phyloP scores from a whole-genome alignment of 2,329 filamentous ascomycete species.

The Aspergillus neotritici region DNA sequence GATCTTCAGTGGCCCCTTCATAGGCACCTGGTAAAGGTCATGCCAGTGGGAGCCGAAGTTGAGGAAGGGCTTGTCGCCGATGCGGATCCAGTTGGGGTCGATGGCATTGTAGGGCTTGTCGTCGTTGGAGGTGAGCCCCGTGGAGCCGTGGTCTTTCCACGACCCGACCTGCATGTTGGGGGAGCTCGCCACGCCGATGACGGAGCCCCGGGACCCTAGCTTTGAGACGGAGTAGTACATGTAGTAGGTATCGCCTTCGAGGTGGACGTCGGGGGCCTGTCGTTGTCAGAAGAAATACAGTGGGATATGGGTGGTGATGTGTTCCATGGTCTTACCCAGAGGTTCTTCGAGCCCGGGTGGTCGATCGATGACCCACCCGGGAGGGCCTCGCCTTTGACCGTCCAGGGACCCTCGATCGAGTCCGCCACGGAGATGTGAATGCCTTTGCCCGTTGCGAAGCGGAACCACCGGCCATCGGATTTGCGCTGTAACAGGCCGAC shows the following conservation, averaged over 20 bases:
- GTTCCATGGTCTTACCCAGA: slow-evolving; percentile 39
- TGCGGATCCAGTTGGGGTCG: slow-evolving; percentile 51
- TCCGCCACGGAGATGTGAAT: slow-evolving; percentile 45
- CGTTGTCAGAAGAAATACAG: not conserved
- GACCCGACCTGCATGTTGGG: slow-evolving; percentile 34
- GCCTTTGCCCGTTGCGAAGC: slow-evolving; percentile 49
- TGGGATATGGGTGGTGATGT: no score
- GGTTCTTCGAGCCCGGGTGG: slow-evolving; percentile 41
- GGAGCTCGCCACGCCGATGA: slow-evolving; percentile 55
- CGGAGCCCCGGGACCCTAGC: slow-evolving; percentile 56
- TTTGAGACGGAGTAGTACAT: slow-evolving; percentile 60
- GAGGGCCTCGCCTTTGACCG: slow-evolving; percentile 43
- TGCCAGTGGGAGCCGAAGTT: slow-evolving; percentile 68
- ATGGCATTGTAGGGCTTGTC: slow-evolving; percentile 54
- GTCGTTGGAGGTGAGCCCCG: slow-evolving; percentile 33
- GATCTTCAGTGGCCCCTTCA: slow-evolving; percentile 32
- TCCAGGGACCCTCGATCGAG: slow-evolving; percentile 47
- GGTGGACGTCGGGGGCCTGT: slow-evolving; percentile 59
- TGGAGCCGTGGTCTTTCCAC: slow-evolving; percentile 34
- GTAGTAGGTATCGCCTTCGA: slow-evolving; percentile 55
- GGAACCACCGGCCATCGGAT: slow-evolving; percentile 49
- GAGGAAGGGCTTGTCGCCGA: slow-evolving; percentile 42
- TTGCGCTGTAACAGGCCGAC: slow-evolving; percentile 45
- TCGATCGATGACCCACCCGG: slow-evolving; percentile 41
- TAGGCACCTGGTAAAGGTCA: slow-evolving; percentile 56